phyloP scores from a whole-genome alignment of 192 early-diverging fungal species.

The Coemansia umbellata region DNA sequence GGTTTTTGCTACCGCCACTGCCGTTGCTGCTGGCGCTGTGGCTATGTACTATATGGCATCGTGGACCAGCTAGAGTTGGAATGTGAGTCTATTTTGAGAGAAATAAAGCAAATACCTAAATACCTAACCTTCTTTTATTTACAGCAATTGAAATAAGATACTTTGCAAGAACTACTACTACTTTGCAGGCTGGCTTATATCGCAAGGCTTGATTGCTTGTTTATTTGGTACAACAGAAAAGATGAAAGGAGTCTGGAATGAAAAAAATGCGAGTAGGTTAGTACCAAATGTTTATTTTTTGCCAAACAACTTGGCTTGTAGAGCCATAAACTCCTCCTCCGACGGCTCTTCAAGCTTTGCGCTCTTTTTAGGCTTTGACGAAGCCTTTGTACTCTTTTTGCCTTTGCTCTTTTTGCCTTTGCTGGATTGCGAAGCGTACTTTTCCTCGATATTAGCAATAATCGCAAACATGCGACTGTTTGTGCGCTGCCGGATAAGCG shows the following conservation, averaged over 20 bases:
- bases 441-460: constrained; percentile 57
- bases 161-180: too few relatives aligned
- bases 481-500: constrained; percentile 56
- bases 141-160: not conserved
- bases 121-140: not conserved
- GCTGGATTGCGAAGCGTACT: constrained; percentile 35
- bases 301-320: constrained; percentile 57
- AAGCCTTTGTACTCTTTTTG: constrained; percentile 5
- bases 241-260: too few relatives aligned
- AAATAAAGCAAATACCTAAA: too few relatives aligned
- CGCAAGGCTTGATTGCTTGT: too few relatives aligned
- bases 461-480: constrained; percentile 52
- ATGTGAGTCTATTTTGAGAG: constrained; percentile 17
- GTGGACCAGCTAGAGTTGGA: constrained; percentile 9
- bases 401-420: constrained; percentile 9
- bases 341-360: constrained; percentile 37
- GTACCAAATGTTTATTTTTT: constrained; percentile 40
- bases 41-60: constrained; percentile 19
- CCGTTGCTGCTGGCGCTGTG: constrained; percentile 12
- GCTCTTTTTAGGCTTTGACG: not conserved
- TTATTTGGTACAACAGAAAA: too few relatives aligned
- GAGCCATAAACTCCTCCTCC: constrained; percentile 63
- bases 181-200: too few relatives aligned
- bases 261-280: too few relatives aligned
- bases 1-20: constrained; percentile 2